Base-by-base conservation (phyloP, 1,284 basidiomycete genomes). In the Papiliotrema terrestris region DNA sequence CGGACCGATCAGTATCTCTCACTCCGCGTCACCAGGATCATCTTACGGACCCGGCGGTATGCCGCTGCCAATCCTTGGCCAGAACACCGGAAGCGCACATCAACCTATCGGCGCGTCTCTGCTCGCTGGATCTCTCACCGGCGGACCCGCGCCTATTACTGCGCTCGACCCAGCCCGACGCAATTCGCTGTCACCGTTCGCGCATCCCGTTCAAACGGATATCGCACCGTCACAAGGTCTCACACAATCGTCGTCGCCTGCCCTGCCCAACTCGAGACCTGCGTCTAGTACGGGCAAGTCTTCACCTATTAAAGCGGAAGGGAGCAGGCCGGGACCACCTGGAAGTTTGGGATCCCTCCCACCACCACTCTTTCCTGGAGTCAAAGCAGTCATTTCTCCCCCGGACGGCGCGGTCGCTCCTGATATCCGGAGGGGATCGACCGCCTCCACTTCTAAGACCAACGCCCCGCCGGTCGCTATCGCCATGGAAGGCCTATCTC, bases 71-170 rank as follows among this genome's bases (percentile, higher is more conserved):
- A 36, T 66, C 32, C 59, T 39, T 22, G 64, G 61, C n/a, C 61
- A 67, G 19, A 59, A 59, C 36, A 60, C 65, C 26, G 68, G 61
- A 15, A 26, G 43, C 43, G 47, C 49, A 29, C 59, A 51, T 29
- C 61, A 55, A n/a, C 59, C 51, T 29, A 54, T 69, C 11, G 67
- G 66, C 8, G 67, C 71, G n/a, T 75, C 73, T 0, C 72, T 71
- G 1, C 60, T 75, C 3, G 72, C 72, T 19, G 73, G 72, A 3
- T 72, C 72, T 1, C 61, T 74, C 3, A 65, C 68, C 11, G 50
- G 58, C 8, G 67, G 67, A 32, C 9, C 52, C 26, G 35, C 13
- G 3, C n/a, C 50, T 4, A 25, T 15, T 8, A 13, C 23, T 15
- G 38, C 22, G 22, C 25, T 26, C 29, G 29, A 54, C 38, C 23